Evolutionary conservation across 1,139 yeast species (phyloP), one percentile per base, ranked within the genome.

Genomic region (Arxiozyma heterogenica): DNA sequence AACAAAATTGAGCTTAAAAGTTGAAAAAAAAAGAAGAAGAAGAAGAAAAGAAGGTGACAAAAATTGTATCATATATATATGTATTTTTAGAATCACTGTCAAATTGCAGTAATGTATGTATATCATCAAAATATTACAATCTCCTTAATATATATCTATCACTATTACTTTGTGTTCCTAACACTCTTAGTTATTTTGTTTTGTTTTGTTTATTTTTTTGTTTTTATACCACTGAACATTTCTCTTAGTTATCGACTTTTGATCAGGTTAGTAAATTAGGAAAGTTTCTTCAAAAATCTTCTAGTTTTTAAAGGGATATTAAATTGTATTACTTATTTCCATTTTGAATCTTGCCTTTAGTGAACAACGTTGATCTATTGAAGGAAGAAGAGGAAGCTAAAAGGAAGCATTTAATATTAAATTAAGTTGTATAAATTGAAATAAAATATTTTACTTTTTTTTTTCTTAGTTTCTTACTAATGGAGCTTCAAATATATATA

Each of bases 261-360:
- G 30, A 46, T 46, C 49, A 17, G 20, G 5, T 34, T 27, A 15
- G 15, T 22, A 21, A 45, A 20, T 30, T 8, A 5, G 39, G 18
- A 21, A 46, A 46, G 49, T 46, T 46, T 46, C 42, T 46, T 38
- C 42, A 38, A 46, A 46, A 46, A 46, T 46, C 49, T 46, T 38
- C 30, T 34, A 1, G 20, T 1, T 6, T 34, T 11, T 1, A 7
- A 21, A 46, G 30, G 49, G 30, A 30, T 17, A 22, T 30, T 12
- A 38, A 46, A 34, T 2, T 34, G 2, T 4, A 34, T 34, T 34
- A 34, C 39, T 8, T 15, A 9, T 15, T 34, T 34, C n/a, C 30
- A 27, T 7, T 27, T 27, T 5, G 30, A 27, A 27, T 34, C n/a
- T 34, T 34, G 17, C n/a, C 15, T 34, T 34, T 4, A 34, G 39